Evolutionary conservation across 208 protist genomes (phyloP).

Genomic region (Acanthamoeba royreba): DNA sequence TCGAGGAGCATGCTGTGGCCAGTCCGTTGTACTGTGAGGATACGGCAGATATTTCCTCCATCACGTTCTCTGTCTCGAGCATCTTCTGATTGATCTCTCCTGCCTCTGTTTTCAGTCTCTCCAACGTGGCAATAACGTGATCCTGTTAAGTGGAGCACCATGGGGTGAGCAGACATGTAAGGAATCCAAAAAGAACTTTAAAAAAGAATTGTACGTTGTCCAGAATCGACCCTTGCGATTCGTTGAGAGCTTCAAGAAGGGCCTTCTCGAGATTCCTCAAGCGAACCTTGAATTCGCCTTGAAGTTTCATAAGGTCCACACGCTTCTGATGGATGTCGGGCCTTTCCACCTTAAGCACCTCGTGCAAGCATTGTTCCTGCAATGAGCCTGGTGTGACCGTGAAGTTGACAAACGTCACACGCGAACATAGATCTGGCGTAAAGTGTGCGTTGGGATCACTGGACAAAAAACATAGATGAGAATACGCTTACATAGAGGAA

Average conservation of each 20-base stretch:
- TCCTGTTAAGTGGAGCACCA: constrained; percentile 74
- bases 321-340: constrained; percentile 94
- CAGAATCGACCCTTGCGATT: constrained; percentile 92
- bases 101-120: constrained; percentile 92
- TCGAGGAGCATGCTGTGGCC: constrained; percentile 83
- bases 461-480: constrained; percentile 93
- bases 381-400: constrained; percentile 96
- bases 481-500: constrained; percentile 94
- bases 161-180: background rate
- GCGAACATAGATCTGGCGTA: constrained; percentile 80
- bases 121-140: constrained; percentile 90
- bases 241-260: constrained; percentile 91
- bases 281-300: constrained; percentile 93
- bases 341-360: constrained; percentile 84
- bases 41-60: constrained; percentile 83
- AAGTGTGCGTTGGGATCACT: constrained; percentile 93
- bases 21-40: constrained; percentile 91
- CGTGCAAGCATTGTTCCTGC: constrained; percentile 92
- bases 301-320: constrained; percentile 88
- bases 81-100: constrained; percentile 88
- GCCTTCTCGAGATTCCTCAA: constrained; percentile 94
- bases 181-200: background rate
- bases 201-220: background rate
- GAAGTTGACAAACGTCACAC: constrained; percentile 84
- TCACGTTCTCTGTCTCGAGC: constrained; percentile 88